Base-by-base conservation (phyloP, 2,329 filamentous ascomycete species). In the Aspergillus hortae region DNA sequence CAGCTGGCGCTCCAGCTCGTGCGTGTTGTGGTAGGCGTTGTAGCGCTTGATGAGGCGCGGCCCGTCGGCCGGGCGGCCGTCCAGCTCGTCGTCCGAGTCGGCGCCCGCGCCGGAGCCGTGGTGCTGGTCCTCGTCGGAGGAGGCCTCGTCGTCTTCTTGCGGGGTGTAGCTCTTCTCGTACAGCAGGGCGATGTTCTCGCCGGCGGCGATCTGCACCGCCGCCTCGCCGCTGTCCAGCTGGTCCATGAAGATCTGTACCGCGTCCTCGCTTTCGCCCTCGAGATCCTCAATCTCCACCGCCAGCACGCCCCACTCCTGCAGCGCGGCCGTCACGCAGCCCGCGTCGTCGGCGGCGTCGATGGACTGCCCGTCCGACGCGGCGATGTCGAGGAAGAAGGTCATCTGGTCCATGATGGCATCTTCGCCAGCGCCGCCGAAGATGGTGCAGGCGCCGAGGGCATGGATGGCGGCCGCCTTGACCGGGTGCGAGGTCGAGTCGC, bases 231-330 rank as follows among this genome's bases (percentile, higher is more conserved):
- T 90, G 54, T 92, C 85, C 15, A 96, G 85, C 70, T 95, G 91
- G 44, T 95, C 90, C 40, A 89, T 85, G 61, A 96, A 90, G 2
- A 87, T 85, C 48, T 94, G 88, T 61, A 94, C 81, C 14, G 89
- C 87, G 25, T 83, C 74, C 57, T 90, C 85, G 30, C 87, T 89
- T 54, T 85, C 79, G 14, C 82, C 80, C 59, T 89, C 84, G 41
- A 91, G 77, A 61, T 92, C 88, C 3, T 91, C 86, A 6, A 92
- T 75, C 54, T 88, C 83, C 4, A 88, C 91, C 4, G 88, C 88
- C 4, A 95, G 80, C 57, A 92, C 87, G 1, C 86, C 87, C 89
- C 90, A 95, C 53, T 86, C 84, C 57, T 87, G 81, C 1, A 95
- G 76, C 0, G 90, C 89, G 0, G 89, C 88, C 3, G 83, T 79